Evolutionary conservation across 768 basidiomycete genomes (phyloP).

Genomic region (Termitomyces sp.): DNA sequence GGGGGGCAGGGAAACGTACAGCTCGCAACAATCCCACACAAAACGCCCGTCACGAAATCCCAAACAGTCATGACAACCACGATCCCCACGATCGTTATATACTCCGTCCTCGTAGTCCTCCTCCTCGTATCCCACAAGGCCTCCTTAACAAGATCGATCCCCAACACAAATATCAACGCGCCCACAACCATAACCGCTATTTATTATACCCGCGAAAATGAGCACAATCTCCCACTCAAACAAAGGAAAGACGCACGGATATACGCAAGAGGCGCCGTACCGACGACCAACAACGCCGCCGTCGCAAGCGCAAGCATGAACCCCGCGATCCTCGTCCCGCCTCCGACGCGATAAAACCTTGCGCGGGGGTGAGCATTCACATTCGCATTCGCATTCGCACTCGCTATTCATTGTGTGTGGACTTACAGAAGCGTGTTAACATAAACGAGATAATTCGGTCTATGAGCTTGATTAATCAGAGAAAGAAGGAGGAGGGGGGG

Average conservation of each 20-base stretch:
- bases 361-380: too few relatives aligned
- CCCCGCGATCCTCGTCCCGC: conserved; percentile 76
- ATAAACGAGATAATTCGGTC: conserved; percentile 84
- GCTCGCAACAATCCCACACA: conserved; percentile 88
- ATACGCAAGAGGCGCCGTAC: conserved; percentile 86
- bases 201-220: too few relatives aligned
- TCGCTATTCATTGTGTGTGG: too few relatives aligned
- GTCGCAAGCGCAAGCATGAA: conserved; percentile 81
- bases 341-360: conserved; percentile 87
- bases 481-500: not conserved
- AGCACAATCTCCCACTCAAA: not conserved
- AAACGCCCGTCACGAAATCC: conserved; percentile 92
- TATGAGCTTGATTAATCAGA: too few relatives aligned
- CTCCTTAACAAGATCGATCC: conserved; percentile 91
- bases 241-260: conserved; percentile 70
- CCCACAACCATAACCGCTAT: conserved; percentile 93
- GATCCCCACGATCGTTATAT: conserved; percentile 79
- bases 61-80: conserved; percentile 90
- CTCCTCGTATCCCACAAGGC: conserved; percentile 94
- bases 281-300: conserved; percentile 64
- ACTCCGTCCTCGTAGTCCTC: conserved; percentile 77
- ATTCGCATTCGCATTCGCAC: too few relatives aligned
- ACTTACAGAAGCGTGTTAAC: conserved; percentile 77
- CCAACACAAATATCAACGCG: conserved; percentile 89
- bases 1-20: too few relatives aligned